These are phyloP conservation scores for Talaromyces sp. DNA, from an alignment of 2,329 filamentous ascomycete genomes.

Conservation along the genomic window DNA sequence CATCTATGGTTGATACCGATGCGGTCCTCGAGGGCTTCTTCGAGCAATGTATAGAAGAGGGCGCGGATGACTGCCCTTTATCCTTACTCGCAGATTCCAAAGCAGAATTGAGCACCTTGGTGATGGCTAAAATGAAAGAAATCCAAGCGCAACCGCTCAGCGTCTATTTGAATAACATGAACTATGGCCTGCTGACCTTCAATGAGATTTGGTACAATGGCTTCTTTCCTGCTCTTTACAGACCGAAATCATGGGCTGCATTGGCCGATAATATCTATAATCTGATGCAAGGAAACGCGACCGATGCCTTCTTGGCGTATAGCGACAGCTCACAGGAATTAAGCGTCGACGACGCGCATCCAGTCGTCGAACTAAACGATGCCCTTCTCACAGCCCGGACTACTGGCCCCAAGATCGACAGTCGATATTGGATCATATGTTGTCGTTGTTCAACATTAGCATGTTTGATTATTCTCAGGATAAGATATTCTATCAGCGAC, in stretches of 20 bases:
- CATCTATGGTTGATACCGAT: slow-evolving; percentile 22
- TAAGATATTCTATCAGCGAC: slow-evolving; percentile 5
- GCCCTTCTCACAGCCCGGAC: neutral
- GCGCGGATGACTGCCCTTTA: neutral
- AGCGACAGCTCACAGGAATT: neutral
- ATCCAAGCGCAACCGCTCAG: slow-evolving; percentile 17
- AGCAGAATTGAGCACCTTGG: slow-evolving; percentile 1
- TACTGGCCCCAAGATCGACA: slow-evolving; percentile 7
- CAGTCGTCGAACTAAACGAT: slow-evolving; percentile 9
- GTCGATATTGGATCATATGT: slow-evolving; percentile 1
- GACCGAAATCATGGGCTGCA: slow-evolving; percentile 2
- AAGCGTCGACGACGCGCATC: neutral
- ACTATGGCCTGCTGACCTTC: slow-evolving; percentile 20
- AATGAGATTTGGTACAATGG: slow-evolving; percentile 27
- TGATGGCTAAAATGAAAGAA: slow-evolving; percentile 2
- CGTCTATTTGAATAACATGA: slow-evolving; percentile 24
- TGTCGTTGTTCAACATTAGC: slow-evolving; percentile 9
- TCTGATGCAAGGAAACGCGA: slow-evolving; percentile 11
- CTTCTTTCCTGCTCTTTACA: slow-evolving; percentile 3
- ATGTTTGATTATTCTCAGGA: neutral
- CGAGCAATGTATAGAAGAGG: slow-evolving; percentile 9
- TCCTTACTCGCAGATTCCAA: slow-evolving; percentile 1
- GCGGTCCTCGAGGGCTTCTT: slow-evolving; percentile 15
- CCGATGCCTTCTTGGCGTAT: slow-evolving; percentile 3
- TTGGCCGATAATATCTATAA: slow-evolving; percentile 6